phyloP scores from a whole-genome alignment of 176 grass and related monocot genomes.

The Secale cereale region DNA sequence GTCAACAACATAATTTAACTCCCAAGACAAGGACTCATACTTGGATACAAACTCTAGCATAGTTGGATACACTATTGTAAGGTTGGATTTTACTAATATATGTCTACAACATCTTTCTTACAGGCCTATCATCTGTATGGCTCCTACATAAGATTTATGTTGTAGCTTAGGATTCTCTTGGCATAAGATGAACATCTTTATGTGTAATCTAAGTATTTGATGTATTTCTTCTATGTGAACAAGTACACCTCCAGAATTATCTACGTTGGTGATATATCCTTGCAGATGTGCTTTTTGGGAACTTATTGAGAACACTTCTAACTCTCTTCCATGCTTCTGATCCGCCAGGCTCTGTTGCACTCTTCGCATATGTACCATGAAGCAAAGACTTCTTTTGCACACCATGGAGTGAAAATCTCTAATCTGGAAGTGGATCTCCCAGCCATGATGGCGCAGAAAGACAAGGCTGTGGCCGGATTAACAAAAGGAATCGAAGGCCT shows the following conservation, averaged over 20 bases:
- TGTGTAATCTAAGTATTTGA: background rate
- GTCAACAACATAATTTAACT: no score
- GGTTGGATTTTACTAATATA: no score
- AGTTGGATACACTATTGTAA: no score
- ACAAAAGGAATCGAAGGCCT: slow-evolving; percentile 95
- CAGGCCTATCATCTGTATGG: background rate
- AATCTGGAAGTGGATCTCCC: slow-evolving; percentile 82
- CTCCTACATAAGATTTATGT: background rate
- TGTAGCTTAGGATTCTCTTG: background rate
- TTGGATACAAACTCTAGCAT: no score
- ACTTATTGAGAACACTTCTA: background rate
- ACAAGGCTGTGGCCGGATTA: slow-evolving; percentile 84
- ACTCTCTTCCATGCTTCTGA: background rate
- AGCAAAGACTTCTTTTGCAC: slow-evolving; percentile 78
- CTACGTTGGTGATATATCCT: background rate
- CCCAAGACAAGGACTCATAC: no score
- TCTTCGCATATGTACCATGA: slow-evolving; percentile 98
- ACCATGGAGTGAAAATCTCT: slow-evolving; percentile 89
- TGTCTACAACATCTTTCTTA: background rate
- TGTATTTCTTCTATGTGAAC: background rate
- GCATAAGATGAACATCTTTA: background rate
- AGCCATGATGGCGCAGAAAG: slow-evolving; percentile 98
- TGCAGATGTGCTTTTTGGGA: background rate
- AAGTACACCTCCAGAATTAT: background rate
- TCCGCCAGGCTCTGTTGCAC: slow-evolving; percentile 78